Conservation (phyloP, 495 filamentous ascomycete genomes). For the Glonium stellatum region DNA sequence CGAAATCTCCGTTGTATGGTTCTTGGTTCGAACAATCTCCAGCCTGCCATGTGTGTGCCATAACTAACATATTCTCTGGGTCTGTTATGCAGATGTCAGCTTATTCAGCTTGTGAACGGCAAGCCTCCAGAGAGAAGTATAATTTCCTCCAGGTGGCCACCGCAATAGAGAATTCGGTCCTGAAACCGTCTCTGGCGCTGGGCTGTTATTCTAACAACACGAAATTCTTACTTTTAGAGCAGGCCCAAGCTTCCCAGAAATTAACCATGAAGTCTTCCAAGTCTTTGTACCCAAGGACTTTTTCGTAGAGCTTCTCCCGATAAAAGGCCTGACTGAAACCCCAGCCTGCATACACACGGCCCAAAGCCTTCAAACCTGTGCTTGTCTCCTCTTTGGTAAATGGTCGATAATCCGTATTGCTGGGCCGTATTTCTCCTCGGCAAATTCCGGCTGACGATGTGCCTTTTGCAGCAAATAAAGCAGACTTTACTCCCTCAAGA, state of each 20-base stretch:
- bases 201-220: background rate
- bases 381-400: constrained; percentile 53
- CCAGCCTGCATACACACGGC: constrained; percentile 69
- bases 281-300: constrained; percentile 49
- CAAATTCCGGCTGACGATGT: constrained; percentile 45
- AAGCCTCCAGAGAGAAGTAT: no score
- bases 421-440: constrained; percentile 36
- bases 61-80: constrained; percentile 58
- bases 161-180: no score
- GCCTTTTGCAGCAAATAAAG: constrained; percentile 56
- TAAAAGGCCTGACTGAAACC: constrained; percentile 70
- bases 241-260: constrained; percentile 69
- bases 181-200: constrained; percentile 5
- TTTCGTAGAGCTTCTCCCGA: constrained; percentile 57
- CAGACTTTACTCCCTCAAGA: constrained; percentile 62
- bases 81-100: constrained; percentile 38
- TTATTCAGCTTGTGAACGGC: no score
- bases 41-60: constrained; percentile 69
- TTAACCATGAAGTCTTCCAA: constrained; percentile 63
- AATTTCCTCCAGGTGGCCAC: no score
- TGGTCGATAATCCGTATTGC: constrained; percentile 34
- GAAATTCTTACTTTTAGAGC: constrained; percentile 47
- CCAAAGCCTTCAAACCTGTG: constrained; percentile 62
- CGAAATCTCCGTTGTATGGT: constrained; percentile 58
- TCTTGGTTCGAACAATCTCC: constrained; percentile 58